Base-by-base conservation (phyloP, 257 asterid genomes). In the Salvia miltiorrhiza region DNA sequence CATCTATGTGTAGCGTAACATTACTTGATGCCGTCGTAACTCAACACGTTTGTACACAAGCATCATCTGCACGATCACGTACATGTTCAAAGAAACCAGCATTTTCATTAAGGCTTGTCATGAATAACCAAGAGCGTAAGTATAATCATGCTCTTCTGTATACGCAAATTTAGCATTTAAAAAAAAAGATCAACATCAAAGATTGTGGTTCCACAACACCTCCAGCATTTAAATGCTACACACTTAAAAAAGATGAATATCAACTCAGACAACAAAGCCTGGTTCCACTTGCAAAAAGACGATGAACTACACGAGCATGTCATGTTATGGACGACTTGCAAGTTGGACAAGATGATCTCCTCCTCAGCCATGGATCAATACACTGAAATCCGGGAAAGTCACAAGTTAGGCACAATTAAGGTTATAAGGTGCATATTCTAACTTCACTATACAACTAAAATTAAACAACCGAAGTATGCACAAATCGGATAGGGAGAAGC, bases 361-460 rank as follows among this genome's bases (percentile, higher is more conserved):
- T 87, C 81, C 81, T 86, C 80, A 93, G 88, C 98, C 98, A 93
- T 23, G 92, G 92, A 83, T 93, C 97, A 11, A 93, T 93, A 73
- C 98, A 93, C 98, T 93, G 35, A 63, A 61, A 52, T 67, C 43
- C 28, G 24, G 28, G 69, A 9, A 65, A 10, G 57, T 54, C 47
- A 52, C 16, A 45, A 0, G n/a, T 2, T 50, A n/a, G 21, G 12
- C 44, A 52, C n/a, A 53, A 10, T 24, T 12, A 53, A 24, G 43
- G 12, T 37, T 12, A 37, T 37, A 7, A 37, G 60, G 37, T 53
- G 9, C 3, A 8, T 14, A 44, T 44, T 47, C 53, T 2, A 47
- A 47, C 53, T 47, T 47, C 2, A 16, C 52, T 4, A 17, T 23
- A 10, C 4, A 4, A 13, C 39, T 54, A 24, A 5, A 53, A 54